Percentiles rank a stretch among this genome's conserved stretches.
These are phyloP conservation scores for Eucalyptus cloeziana DNA, from an alignment of 345 rosid genomes.

Conservation along the genomic window DNA sequence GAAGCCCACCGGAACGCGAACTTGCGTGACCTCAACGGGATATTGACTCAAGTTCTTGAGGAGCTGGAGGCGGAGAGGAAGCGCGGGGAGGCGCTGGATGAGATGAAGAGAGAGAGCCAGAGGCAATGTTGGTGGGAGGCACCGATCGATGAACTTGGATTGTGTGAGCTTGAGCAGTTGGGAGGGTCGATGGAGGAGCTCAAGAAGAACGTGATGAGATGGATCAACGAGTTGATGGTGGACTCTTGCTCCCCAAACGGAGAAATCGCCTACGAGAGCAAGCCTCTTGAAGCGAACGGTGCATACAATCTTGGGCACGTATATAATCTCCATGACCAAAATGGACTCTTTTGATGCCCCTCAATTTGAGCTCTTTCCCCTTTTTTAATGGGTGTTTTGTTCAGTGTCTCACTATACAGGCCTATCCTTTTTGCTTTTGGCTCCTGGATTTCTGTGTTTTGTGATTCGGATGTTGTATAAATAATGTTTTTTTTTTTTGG, in stretches of 20 bases:
- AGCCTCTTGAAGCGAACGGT: background rate
- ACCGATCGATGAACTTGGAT: conserved; percentile 11
- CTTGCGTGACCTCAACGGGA: conserved; percentile 32
- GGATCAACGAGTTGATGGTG: conserved; percentile 9
- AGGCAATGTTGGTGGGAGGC: conserved; percentile 40
- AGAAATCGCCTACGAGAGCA: background rate
- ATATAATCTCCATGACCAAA: background rate
- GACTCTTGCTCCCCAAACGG: background rate
- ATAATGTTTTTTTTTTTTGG: background rate
- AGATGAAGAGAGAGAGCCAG: conserved; percentile 1
- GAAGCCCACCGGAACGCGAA: conserved; percentile 31
- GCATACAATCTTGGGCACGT: background rate
- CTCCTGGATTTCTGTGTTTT: background rate
- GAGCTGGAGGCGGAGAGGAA: conserved; percentile 36
- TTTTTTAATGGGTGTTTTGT: background rate
- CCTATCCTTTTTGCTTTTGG: background rate
- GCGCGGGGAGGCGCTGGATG: conserved; percentile 18
- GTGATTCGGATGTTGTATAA: background rate
- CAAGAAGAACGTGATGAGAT: conserved; percentile 14
- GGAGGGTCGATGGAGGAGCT: conserved; percentile 19
- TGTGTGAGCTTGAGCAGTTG: conserved; percentile 19
- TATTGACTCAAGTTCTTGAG: conserved; percentile 16
- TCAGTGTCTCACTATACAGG: background rate
- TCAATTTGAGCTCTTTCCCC: background rate
- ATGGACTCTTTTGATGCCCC: background rate